Conservation (phyloP, 164 flowering plant genomes). For the Stephania cephalantha region DNA sequence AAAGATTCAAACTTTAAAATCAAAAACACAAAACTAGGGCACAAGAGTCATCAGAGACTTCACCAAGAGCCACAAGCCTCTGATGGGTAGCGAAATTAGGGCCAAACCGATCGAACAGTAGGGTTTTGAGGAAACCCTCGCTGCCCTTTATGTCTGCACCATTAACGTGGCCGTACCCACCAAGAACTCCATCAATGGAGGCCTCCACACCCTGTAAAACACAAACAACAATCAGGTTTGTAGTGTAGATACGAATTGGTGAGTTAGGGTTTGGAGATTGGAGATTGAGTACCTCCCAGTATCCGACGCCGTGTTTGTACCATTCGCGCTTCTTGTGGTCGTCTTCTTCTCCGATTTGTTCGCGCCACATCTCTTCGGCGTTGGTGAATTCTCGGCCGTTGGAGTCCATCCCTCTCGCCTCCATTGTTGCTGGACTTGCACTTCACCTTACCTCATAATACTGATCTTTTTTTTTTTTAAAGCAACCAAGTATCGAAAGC, state of each 20-base stretch:
- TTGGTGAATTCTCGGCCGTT: slow-evolving; percentile 65
- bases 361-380: slow-evolving; percentile 84
- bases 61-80: slow-evolving; percentile 79
- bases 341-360: slow-evolving; percentile 56
- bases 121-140: slow-evolving; percentile 58
- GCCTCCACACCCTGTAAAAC: slow-evolving; percentile 72
- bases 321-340: slow-evolving; percentile 48
- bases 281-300: slow-evolving; percentile 63
- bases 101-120: slow-evolving; percentile 44
- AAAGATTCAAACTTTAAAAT: background rate
- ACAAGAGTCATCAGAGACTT: background rate
- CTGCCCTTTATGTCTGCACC: slow-evolving; percentile 66
- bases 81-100: slow-evolving; percentile 21
- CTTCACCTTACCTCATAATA: background rate
- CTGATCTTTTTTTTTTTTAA: too few species aligned
- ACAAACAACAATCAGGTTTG: too few species aligned
- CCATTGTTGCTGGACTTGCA: slow-evolving; percentile 27
- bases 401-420: slow-evolving; percentile 50
- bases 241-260: background rate
- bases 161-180: slow-evolving; percentile 85
- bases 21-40: too few species aligned
- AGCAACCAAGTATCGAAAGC: too few species aligned
- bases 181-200: slow-evolving; percentile 87
- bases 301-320: slow-evolving; percentile 73
- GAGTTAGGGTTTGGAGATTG: slow-evolving; percentile 1